Evolutionary conservation across 495 filamentous ascomycete genomes (phyloP).

Genomic region (Penicillium longicatenatum): DNA sequence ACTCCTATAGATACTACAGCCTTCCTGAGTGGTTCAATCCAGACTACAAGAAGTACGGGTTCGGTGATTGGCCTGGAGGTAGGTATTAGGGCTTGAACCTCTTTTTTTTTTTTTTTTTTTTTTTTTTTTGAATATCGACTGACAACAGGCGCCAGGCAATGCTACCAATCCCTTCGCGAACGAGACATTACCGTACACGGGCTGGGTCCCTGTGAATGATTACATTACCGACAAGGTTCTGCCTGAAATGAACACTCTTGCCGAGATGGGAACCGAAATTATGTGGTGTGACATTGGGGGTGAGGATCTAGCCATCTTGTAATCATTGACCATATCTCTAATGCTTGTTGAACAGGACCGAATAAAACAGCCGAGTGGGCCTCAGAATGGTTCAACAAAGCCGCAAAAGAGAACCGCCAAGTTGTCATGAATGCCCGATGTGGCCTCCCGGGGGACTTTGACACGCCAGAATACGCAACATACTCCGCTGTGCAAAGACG

Average conservation of each 20-base stretch:
- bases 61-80: constrained; percentile 38
- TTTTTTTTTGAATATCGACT: constrained; percentile 17
- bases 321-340: background rate
- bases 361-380: constrained; percentile 53
- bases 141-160: constrained; percentile 16
- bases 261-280: constrained; percentile 52
- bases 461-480: constrained; percentile 53
- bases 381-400: constrained; percentile 46
- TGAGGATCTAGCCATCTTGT: background rate
- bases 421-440: constrained; percentile 56
- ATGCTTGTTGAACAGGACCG: constrained; percentile 18
- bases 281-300: constrained; percentile 60
- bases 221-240: constrained; percentile 52
- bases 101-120: constrained; percentile 26
- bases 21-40: constrained; percentile 61
- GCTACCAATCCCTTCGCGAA: constrained; percentile 55
- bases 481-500: constrained; percentile 50
- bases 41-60: constrained; percentile 50
- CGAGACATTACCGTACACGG: constrained; percentile 48
- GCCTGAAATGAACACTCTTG: constrained; percentile 54
- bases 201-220: constrained; percentile 45
- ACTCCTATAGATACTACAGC: constrained; percentile 42
- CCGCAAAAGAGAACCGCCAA: constrained; percentile 39
- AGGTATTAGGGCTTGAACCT: background rate
- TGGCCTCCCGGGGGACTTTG: constrained; percentile 50